Base-by-base conservation (phyloP, 2,329 filamentous ascomycete species). In the Fusarium heterosporum region DNA sequence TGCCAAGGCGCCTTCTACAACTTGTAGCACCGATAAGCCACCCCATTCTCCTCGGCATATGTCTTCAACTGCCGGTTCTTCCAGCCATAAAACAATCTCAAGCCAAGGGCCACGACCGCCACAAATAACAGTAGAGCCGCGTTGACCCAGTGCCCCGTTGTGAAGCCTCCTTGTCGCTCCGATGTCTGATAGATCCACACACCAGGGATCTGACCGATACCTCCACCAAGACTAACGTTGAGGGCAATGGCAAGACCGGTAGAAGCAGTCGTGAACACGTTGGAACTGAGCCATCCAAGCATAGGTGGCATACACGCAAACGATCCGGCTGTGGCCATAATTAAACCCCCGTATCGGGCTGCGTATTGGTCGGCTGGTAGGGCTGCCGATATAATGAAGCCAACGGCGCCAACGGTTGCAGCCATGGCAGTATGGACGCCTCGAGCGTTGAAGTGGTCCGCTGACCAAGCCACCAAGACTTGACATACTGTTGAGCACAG, bases 121-220 rank as follows among this genome's bases (percentile, higher is more conserved):
- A 89, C 87, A 61, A 89, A 83, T 13, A 90, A 78, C 39, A 90
- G 71, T 67, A 90, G 75, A 12, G 71, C 87, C 4, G 86, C 87
- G 73, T 90, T 90, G 6, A 83, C 84, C 86, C 87, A 91, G 72
- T 92, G 89, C 0, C 90, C 90, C 0, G 89, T 92, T 1, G 89
- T 89, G 73, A 90, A 92, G 0, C 90, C 90, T 11, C 69, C 77
- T 22, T 78, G 75, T 17, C 83, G 84, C 75, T 93, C 88, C 12
- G 85, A 78, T 1, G 85, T 81, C 72, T 89, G 90, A 77, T 92
- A 92, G 63, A 91, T 92, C 89, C 89, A 93, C 1, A 91, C 88
- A 0, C 89, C 90, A 0, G 87, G 85, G 39, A 93, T 92, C 75
- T 92, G 90, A 0, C 90, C 90, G 0, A 89, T 82, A 0, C 89